Base-by-base conservation (phyloP, 371 early-diverging fungal species). In the Mortierella sp. region DNA sequence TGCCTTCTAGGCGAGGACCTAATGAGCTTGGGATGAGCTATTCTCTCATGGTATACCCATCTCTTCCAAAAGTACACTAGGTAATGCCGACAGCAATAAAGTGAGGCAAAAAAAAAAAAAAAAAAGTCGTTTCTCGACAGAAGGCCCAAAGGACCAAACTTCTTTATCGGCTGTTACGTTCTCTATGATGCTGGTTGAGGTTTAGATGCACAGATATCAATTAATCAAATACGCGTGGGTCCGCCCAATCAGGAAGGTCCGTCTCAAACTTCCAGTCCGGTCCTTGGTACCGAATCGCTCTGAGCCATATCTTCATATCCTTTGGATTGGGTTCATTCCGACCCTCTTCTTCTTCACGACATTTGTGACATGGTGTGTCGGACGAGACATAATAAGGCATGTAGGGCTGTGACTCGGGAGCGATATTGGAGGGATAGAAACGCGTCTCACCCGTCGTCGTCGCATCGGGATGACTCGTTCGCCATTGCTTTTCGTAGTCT, bases 161-260 rank as follows among this genome's bases (percentile, higher is more conserved):
- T 14, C 50, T 21, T n/a, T 50, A 50, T 4, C 21, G 14, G 25
- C 46, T 9, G 26, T 14, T 47, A 16, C 0, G 26, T 21, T 3
- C 9, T 37, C 14, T 44, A 4, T 43, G 9, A 37, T 37, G 37
- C 37, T 37, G 37, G 46, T 46, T 46, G 46, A 12, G 9, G 9
- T 9, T 46, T 46, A 12, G 9, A 16, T 16, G 46, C 46, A n/a
- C n/a, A 14, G 25, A 19, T 43, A 18, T n/a, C 52, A 18, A 48
- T 64, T 76, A 79, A 53, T 70, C 58, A 7, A 63, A 7, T 0
- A 79, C 62, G 0, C 15, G 19, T 18, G 80, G 73, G 11, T 70
- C 64, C 0, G 74, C 80, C 80, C 80, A 79, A 55, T 79, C 80
- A n/a, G 80, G 80, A 73, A 66, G 58, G 15, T 79, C 80, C 11